These are phyloP conservation scores for Ophiostoma populinum DNA, from an alignment of 2,329 filamentous ascomycete genomes.

Conservation along the genomic window DNA sequence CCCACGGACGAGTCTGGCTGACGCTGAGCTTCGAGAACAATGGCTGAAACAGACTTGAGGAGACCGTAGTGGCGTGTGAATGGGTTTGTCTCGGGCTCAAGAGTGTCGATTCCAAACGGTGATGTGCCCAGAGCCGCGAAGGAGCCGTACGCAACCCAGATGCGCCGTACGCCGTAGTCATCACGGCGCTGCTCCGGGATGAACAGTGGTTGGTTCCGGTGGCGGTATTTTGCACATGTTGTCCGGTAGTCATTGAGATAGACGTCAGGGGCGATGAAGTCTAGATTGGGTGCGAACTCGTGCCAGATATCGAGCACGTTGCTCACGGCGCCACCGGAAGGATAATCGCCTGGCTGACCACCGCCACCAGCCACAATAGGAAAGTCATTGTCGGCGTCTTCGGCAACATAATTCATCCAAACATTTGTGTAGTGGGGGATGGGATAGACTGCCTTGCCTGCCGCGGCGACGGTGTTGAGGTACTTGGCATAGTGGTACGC, in stretches of 20 bases:
- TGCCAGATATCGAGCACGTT: slow-evolving; percentile 28
- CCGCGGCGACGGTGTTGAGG: slow-evolving; percentile 18
- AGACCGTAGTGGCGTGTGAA: slow-evolving; percentile 16
- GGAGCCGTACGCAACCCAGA: slow-evolving; percentile 20
- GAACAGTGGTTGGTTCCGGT: slow-evolving; percentile 24
- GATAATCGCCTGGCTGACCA: slow-evolving; percentile 23
- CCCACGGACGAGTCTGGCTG: slow-evolving; percentile 11
- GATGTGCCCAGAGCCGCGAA: slow-evolving; percentile 16
- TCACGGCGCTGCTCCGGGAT: slow-evolving; percentile 35
- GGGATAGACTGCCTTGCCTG: slow-evolving; percentile 18
- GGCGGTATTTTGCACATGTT: slow-evolving; percentile 6
- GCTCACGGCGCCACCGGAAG: slow-evolving; percentile 26
- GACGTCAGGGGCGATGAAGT: slow-evolving; percentile 29
- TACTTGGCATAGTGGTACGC: slow-evolving; percentile 19
- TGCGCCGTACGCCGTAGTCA: slow-evolving; percentile 23
- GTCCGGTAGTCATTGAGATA: slow-evolving; percentile 23
- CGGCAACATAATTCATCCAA: slow-evolving; percentile 17
- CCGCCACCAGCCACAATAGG: slow-evolving; percentile 8
- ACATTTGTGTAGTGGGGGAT: slow-evolving; percentile 21
- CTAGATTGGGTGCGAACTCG: slow-evolving; percentile 23
- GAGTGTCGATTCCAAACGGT: slow-evolving; percentile 19
- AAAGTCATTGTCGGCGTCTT: slow-evolving; percentile 9
- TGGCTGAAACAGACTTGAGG: slow-evolving; percentile 7
- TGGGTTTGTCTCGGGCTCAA: slow-evolving; percentile 13
- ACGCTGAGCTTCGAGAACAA: slow-evolving; percentile 1